Conservation (phyloP, 2,329 filamentous ascomycete genomes). For the Rhytidhysteron rufulum region DNA sequence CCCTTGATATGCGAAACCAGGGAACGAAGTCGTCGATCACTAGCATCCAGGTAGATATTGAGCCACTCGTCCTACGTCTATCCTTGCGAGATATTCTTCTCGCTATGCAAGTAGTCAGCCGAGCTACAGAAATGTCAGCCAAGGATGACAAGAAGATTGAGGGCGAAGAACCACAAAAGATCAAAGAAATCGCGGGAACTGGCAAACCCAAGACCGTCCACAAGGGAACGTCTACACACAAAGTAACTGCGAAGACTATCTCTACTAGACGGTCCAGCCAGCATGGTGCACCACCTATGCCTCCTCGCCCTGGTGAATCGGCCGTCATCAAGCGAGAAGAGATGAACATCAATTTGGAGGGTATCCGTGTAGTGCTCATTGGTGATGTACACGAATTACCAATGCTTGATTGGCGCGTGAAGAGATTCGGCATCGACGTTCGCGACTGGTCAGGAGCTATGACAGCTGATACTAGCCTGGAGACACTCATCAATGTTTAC, state of each 20-base stretch:
- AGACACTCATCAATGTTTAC: constrained; percentile 94
- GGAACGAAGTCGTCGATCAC: constrained; percentile 60
- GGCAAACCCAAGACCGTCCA: constrained; percentile 48
- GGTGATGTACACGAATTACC: constrained; percentile 94
- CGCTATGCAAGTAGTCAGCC: constrained; percentile 85
- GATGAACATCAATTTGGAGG: constrained; percentile 79
- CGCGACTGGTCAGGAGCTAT: constrained; percentile 88
- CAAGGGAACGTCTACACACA: constrained; percentile 41
- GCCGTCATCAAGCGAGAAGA: constrained; percentile 68
- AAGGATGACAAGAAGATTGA: constrained; percentile 44
- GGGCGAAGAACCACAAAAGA: constrained; percentile 53
- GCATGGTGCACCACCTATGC: constrained; percentile 54
- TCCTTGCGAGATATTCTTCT: constrained; percentile 93
- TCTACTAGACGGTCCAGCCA: constrained; percentile 43
- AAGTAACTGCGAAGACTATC: constrained; percentile 44
- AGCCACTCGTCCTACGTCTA: constrained; percentile 84
- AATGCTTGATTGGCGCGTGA: constrained; percentile 88
- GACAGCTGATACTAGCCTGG: constrained; percentile 83
- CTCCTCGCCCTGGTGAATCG: constrained; percentile 49
- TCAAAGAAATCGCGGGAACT: constrained; percentile 46
- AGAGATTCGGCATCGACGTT: constrained; percentile 79
- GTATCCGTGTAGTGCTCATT: constrained; percentile 87
- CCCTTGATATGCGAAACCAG: constrained; percentile 70
- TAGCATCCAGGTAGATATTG: constrained; percentile 81
- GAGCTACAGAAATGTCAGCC: constrained; percentile 82